Evolutionary conservation across 129 eudicot genomes (phyloP).

Genomic region (Pseudognaphalium luteoalbum): DNA sequence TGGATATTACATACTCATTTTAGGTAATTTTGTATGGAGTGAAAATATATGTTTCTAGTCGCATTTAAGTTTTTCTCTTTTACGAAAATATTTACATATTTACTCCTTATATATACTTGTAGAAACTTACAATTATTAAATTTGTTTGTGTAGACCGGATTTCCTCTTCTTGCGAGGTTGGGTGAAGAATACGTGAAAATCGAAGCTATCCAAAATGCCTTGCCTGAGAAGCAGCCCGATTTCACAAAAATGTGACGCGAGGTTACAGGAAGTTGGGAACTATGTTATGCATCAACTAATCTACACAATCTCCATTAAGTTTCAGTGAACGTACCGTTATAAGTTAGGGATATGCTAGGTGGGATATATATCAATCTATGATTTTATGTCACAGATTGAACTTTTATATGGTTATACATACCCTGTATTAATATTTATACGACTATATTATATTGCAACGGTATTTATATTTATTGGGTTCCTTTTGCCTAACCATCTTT

Average conservation of each 20-base stretch:
- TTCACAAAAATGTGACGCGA: not conserved
- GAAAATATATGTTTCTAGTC: too few species aligned
- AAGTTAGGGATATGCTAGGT: not conserved
- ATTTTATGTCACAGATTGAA: not conserved
- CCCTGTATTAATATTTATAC: not conserved
- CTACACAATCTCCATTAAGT: not conserved
- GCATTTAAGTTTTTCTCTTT: too few species aligned
- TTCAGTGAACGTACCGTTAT: not conserved
- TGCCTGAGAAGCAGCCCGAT: slow-evolving; percentile 7
- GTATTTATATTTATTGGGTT: too few species aligned
- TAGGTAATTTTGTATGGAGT: too few species aligned
- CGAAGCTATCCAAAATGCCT: not conserved
- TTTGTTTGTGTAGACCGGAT: not conserved
- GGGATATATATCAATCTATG: not conserved
- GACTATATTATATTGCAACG: too few species aligned
- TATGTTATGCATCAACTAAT: not conserved
- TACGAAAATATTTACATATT: too few species aligned
- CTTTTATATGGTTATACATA: not conserved
- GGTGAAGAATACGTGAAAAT: not conserved
- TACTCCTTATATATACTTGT: not conserved
- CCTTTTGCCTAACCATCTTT: too few species aligned
- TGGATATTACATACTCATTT: too few species aligned
- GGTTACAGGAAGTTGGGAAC: not conserved
- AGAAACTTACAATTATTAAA: too few species aligned
- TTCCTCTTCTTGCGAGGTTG: not conserved